Evolutionary conservation across 2,329 filamentous ascomycete species (phyloP).

Genomic region (Hortaea werneckii): DNA sequence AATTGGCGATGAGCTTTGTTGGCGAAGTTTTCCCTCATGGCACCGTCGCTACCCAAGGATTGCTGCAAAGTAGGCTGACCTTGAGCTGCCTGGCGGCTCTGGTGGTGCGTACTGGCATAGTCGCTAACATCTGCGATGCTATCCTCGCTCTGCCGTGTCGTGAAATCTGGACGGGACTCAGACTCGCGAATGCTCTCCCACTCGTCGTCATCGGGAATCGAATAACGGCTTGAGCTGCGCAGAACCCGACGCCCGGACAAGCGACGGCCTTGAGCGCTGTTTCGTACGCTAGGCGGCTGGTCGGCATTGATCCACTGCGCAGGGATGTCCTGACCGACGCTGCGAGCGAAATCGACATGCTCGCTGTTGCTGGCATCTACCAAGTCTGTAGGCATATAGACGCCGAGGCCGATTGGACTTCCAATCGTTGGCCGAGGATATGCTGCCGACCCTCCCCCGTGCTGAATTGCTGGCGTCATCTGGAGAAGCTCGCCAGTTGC

Average conservation of each 20-base stretch:
- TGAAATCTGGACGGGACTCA: conserved; percentile 5
- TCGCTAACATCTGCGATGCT: conserved; percentile 19
- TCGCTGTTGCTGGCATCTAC: no score
- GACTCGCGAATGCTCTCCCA: conserved; percentile 7
- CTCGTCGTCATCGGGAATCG: no score
- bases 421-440: neutral
- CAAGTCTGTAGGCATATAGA: no score
- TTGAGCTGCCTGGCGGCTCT: conserved; percentile 1
- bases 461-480: conserved; percentile 9
- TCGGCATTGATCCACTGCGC: conserved; percentile 3
- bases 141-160: conserved; percentile 6
- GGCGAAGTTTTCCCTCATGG: neutral
- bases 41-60: neutral
- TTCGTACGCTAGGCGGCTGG: neutral
- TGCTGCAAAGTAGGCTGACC: neutral
- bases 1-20: neutral
- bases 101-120: conserved; percentile 4
- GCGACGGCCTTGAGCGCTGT: neutral
- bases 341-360: no score
- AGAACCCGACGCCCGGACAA: neutral
- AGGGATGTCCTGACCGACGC: neutral
- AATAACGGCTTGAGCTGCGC: conserved; percentile 1
- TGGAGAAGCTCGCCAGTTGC: conserved; percentile 19
- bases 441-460: neutral
- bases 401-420: neutral